Evolutionary conservation across 495 filamentous ascomycete genomes (phyloP), one percentile per base, ranked within the genome.

Genomic region (Zalerion maritima): DNA sequence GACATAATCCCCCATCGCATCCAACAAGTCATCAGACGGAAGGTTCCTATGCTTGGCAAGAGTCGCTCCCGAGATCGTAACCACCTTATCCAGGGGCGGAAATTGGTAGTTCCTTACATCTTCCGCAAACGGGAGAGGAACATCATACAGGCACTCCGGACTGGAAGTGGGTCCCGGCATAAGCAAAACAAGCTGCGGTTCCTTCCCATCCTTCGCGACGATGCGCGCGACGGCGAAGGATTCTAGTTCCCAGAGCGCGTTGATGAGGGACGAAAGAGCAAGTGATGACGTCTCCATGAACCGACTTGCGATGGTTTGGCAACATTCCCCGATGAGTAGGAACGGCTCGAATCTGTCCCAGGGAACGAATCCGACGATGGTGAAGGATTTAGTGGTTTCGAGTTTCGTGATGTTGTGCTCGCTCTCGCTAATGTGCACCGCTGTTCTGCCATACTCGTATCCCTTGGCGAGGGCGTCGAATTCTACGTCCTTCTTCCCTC

Each of bases 121-220:
- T 55, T 99, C 91, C 2, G 79, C 70, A 43, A 92, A 96, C 3
- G 89, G 89, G n/a, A 97, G 66, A 33, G 91, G 84, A 3, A 86
- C 67, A 49, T 97, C 91, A 36, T 92, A 69, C 9, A 99, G 64
- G 41, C 80, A 84, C 49, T 96, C 91, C 78, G 11, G 69, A 59
- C 38, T 91, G 83, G 28, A 94, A 78, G 2, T 62, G 72, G 1
- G 74, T n/a, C n/a, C n/a, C n/a, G 61, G 91, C 1, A 81, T 81
- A 22, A 99, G 72, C 6, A 94, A 57, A n/a, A 94, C 47, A 1
- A 96, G 60, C 13, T 75, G 37, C 3, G 87, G 86, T 2, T 75
- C 65, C 36, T 78, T 78, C 34, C 69, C 67, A 35, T 86, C 80
- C 44, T 92, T 93, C 10, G 62, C 54, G 6, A 94, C 86, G 19